Base-by-base conservation (phyloP, 257 asterid species). In the Solanum lycopersicoides region DNA sequence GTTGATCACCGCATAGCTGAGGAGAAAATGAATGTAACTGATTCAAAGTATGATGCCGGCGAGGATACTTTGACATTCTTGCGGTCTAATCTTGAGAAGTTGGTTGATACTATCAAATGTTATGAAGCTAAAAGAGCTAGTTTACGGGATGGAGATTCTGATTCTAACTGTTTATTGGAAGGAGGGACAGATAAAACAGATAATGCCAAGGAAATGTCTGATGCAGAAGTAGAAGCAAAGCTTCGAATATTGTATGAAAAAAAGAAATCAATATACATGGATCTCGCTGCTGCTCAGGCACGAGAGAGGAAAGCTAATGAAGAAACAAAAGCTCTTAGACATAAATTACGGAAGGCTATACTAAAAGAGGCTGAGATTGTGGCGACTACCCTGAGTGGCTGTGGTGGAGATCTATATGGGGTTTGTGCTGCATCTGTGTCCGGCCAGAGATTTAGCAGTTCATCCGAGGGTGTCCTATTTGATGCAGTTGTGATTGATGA, bases 401-500 rank as follows among this genome's bases (percentile, higher is more conserved):
- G 98, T 87, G 99, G 99, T 89, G 99, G 99, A 86, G 99, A 94
- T 90, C 88, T 97, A 45, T 95, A 94, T 90, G 99, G 97, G 88
- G 99, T 93, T 88, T 95, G 99, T 92, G 91, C 98, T 60, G 98
- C 94, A 88, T 92, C 98, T 41, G 85, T 91, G 83, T 91, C 94
- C 68, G 90, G 92, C 91, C 96, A 95, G 89, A 97, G 92, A 88
- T 97, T 97, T 91, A 86, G 91, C 85, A 88, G 89, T 88, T 89
- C 98, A 87, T 90, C 94, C 71, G 99, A 96, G 87, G 91, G 90
- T 90, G 86, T 92, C 86, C 91, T 97, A 65, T 97, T 97, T 92
- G 99, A 97, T 92, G 99, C 99, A 80, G 96, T 97, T 91, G 96
- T 97, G 91, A 94, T 97, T 90, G 99, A 97, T 93, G 99, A 97